A percentile compares a stretch with the other conserved stretches of the same genome.
Conservation (phyloP, 2,329 filamentous ascomycete genomes). For the Penicillium brasilianum region DNA sequence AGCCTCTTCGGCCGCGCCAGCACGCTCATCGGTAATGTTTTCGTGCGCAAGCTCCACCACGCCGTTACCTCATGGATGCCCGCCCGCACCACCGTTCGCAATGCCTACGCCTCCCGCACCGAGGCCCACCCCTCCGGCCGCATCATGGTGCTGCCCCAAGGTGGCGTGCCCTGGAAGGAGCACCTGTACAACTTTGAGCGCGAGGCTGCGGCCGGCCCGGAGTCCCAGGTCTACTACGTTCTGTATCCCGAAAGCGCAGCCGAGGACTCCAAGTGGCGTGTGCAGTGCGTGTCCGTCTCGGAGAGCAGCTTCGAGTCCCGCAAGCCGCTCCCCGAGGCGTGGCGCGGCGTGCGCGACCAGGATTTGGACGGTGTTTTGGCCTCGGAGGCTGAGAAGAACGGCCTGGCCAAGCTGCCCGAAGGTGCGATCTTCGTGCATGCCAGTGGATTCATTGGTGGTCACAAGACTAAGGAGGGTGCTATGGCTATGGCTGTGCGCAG, state of each 20-base stretch:
- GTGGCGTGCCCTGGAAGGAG: constrained; percentile 88
- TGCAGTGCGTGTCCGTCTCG: constrained; percentile 86
- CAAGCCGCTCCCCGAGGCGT: constrained; percentile 86
- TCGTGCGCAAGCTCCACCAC: constrained; percentile 78
- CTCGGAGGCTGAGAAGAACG: constrained; percentile 44
- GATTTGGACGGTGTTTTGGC: constrained; percentile 70
- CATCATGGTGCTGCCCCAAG: constrained; percentile 79
- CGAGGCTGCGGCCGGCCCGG: constrained; percentile 50
- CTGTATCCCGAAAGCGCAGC: constrained; percentile 84
- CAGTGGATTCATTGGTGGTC: constrained; percentile 93
- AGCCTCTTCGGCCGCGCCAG: constrained; percentile 77
- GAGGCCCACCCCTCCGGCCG: constrained; percentile 75
- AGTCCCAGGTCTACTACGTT: constrained; percentile 76
- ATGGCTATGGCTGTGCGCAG: constrained; percentile 73
- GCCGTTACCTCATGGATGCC: constrained; percentile 82
- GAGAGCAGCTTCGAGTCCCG: constrained; percentile 89
- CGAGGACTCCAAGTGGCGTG: constrained; percentile 83
- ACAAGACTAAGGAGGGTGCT: constrained; percentile 87
- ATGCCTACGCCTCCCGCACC: constrained; percentile 71
- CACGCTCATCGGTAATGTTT: constrained; percentile 84
- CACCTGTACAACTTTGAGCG: constrained; percentile 88
- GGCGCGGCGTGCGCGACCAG: constrained; percentile 88
- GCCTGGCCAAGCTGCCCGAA: constrained; percentile 45
- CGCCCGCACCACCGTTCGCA: constrained; percentile 76
- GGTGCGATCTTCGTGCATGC: constrained; percentile 92